Evolutionary conservation across 208 protist genomes (phyloP).

Genomic region (Leishmania guyanensis): DNA sequence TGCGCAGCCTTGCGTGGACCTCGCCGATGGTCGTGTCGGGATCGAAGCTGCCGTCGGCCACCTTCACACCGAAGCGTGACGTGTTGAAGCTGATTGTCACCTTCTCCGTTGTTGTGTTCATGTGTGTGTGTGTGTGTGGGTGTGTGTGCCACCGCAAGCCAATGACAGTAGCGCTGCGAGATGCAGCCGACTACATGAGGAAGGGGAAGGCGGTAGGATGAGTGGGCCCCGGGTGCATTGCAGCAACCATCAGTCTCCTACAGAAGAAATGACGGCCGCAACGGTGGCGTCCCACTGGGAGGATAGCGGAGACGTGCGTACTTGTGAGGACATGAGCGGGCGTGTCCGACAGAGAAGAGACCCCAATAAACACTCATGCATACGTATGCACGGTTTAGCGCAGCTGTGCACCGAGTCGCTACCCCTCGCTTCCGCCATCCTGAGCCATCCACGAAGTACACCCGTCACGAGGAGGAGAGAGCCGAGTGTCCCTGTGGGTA

Average conservation of each 20-base stretch:
- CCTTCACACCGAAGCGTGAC: slow-evolving; percentile 40
- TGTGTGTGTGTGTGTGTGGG: neutral
- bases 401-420: neutral
- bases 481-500: neutral
- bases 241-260: neutral
- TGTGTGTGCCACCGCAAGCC: neutral
- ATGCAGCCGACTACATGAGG: neutral
- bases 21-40: slow-evolving; percentile 63
- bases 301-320: neutral
- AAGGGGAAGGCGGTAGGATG: neutral
- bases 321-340: neutral
- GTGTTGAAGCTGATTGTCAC: slow-evolving; percentile 66
- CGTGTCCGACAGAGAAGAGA: neutral
- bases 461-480: neutral
- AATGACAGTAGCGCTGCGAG: neutral
- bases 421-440: neutral
- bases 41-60: slow-evolving; percentile 59
- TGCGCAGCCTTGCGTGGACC: slow-evolving; percentile 58
- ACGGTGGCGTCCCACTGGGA: neutral
- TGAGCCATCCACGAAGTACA: neutral
- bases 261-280: neutral
- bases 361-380: neutral
- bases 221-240: neutral
- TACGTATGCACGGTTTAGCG: neutral
- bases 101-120: slow-evolving; percentile 37